Percentiles rank a stretch among this genome's conserved stretches.
Conservation (phyloP, 768 basidiomycete species). For the Thelephora aurantiotincta region DNA sequence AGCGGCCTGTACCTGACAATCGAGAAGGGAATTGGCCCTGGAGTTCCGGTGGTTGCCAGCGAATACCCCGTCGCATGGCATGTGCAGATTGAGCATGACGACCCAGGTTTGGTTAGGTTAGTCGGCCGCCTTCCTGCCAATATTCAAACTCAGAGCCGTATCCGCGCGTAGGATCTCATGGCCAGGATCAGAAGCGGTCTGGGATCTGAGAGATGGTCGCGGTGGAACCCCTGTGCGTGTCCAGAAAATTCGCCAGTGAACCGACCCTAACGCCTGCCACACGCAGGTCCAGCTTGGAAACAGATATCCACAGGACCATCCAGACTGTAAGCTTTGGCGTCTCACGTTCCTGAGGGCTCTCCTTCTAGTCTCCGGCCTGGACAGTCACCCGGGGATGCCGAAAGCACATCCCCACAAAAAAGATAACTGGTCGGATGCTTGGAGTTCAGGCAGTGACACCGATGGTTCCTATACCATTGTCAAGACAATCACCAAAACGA, state of each 20-base stretch:
- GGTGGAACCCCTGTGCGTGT: background rate
- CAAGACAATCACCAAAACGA: background rate
- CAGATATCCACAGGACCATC: background rate
- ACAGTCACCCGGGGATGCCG: no score
- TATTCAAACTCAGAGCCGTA: background rate
- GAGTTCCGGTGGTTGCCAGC: conserved; percentile 11
- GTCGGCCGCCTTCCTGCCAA: background rate
- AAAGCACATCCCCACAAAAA: no score
- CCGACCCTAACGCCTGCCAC: background rate
- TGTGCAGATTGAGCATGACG: conserved; percentile 8
- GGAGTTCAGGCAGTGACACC: background rate
- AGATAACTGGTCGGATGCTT: no score
- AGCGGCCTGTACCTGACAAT: conserved; percentile 10
- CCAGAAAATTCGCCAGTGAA: background rate
- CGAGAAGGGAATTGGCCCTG: conserved; percentile 7
- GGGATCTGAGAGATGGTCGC: background rate
- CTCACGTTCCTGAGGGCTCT: background rate
- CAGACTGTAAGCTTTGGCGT: background rate
- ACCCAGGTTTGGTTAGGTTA: background rate
- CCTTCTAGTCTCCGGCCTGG: no score
- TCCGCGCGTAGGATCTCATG: background rate
- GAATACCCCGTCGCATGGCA: conserved; percentile 14
- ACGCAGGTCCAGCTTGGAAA: background rate
- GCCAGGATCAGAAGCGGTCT: background rate
- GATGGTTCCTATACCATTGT: background rate